A percentile compares a stretch with the other conserved stretches of the same genome.
phyloP scores from a whole-genome alignment of 1,284 basidiomycete species.

The Cystobasidium sp. region DNA sequence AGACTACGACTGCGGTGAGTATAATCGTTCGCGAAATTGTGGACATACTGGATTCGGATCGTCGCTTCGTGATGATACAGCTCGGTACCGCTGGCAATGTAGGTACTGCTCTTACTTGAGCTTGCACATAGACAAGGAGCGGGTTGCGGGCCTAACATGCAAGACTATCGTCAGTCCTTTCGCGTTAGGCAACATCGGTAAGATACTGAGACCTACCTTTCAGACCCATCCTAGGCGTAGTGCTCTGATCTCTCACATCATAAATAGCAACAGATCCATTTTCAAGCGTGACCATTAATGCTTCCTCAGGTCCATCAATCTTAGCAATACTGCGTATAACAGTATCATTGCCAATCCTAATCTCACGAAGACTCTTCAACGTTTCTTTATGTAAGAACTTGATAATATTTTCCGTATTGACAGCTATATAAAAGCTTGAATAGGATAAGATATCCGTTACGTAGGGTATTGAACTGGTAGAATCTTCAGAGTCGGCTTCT shows the following conservation, averaged over 20 bases:
- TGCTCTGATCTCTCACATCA: slow-evolving; percentile 46
- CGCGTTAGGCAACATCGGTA: neutral
- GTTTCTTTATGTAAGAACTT: slow-evolving; percentile 45
- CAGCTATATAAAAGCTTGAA: slow-evolving; percentile 45
- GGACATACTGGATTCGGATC: slow-evolving; percentile 59
- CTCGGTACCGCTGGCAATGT: slow-evolving; percentile 60
- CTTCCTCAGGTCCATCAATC: slow-evolving; percentile 19
- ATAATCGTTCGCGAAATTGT: neutral
- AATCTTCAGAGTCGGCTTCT: slow-evolving; percentile 9
- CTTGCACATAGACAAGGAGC: slow-evolving; percentile 48
- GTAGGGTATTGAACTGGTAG: neutral
- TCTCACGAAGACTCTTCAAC: slow-evolving; percentile 44
- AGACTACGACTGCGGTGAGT: neutral
- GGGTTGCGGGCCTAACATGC: slow-evolving; percentile 42
- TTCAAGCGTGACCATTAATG: slow-evolving; percentile 24
- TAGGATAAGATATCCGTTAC: slow-evolving; percentile 21
- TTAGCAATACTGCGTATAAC: slow-evolving; percentile 33
- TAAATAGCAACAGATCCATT: slow-evolving; percentile 47
- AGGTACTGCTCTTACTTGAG: slow-evolving; percentile 48
- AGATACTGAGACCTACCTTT: slow-evolving; percentile 46
- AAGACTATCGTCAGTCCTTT: neutral
- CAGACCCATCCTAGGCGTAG: slow-evolving; percentile 44
- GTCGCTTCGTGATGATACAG: slow-evolving; percentile 59
- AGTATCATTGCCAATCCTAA: slow-evolving; percentile 45
- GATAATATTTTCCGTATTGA: slow-evolving; percentile 50